These are phyloP conservation scores for Elaeagnus macrophylla DNA, from an alignment of 306 rosid genomes.

Conservation along the genomic window DNA sequence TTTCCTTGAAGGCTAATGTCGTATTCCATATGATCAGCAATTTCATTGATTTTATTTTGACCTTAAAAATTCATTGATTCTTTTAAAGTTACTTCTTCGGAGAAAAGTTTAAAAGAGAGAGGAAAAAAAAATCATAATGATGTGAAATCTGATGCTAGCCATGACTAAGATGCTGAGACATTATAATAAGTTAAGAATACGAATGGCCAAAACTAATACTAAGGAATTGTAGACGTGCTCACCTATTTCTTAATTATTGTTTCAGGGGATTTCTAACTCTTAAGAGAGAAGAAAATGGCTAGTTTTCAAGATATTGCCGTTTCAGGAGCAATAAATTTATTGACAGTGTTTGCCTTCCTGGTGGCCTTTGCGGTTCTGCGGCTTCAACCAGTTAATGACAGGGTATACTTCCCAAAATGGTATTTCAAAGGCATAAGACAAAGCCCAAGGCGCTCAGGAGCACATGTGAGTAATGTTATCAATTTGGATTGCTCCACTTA, in stretches of 20 bases:
- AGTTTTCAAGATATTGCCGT: constrained; percentile 43
- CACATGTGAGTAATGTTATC: constrained; percentile 38
- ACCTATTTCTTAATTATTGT: constrained; percentile 3
- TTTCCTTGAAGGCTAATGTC: too few species aligned
- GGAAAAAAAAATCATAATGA: too few species aligned
- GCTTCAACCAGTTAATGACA: constrained; percentile 74
- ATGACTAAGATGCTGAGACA: too few species aligned
- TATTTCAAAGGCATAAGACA: constrained; percentile 78
- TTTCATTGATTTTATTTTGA: too few species aligned
- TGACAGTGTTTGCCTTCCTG: constrained; percentile 52
- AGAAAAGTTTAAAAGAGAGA: too few species aligned
- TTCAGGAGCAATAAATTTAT: constrained; percentile 60
- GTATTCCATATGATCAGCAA: too few species aligned
- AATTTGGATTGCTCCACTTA: constrained; percentile 55
- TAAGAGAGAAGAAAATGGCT: constrained; percentile 46
- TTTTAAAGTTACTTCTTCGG: too few species aligned
- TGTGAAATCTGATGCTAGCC: too few species aligned
- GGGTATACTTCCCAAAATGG: constrained; percentile 95
- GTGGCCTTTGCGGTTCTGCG: constrained; percentile 66
- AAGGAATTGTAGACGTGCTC: constrained; percentile 5
- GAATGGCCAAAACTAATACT: background rate
- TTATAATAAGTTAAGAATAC: too few species aligned
- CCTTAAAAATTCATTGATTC: too few species aligned
- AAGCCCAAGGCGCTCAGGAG: constrained; percentile 46
- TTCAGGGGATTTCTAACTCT: constrained; percentile 15